phyloP scores from a whole-genome alignment of 2,329 filamentous ascomycete species.

The Knoxdaviesia capensis region DNA sequence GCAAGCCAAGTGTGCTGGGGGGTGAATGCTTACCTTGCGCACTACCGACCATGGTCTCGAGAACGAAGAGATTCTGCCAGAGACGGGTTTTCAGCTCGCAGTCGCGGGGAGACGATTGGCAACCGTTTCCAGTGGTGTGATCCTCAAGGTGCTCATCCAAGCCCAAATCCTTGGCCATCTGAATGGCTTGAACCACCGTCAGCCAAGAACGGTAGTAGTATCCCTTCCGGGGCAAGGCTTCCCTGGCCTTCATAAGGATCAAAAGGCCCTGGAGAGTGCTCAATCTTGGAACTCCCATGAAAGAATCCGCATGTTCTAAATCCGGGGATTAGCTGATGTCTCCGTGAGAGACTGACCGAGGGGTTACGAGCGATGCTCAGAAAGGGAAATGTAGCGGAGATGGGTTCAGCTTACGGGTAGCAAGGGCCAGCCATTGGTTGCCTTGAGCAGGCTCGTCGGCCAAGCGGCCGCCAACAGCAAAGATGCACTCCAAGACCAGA shows the following conservation, averaged over 20 bases:
- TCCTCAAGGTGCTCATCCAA: conserved; percentile 70
- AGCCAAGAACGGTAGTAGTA: conserved; percentile 98
- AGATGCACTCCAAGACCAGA: conserved; percentile 72
- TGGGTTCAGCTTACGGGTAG: conserved; percentile 62
- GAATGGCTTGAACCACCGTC: conserved; percentile 74
- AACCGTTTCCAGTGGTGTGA: conserved; percentile 52
- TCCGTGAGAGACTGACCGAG: too few relatives aligned
- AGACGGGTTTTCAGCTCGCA: conserved; percentile 71
- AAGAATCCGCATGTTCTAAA: conserved; percentile 71
- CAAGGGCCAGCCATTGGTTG: conserved; percentile 82
- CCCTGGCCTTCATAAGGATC: conserved; percentile 74
- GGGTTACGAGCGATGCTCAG: too few relatives aligned
- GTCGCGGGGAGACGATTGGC: conserved; percentile 48
- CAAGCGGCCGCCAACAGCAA: conserved; percentile 70
- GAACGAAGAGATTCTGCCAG: conserved; percentile 74
- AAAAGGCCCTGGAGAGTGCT: conserved; percentile 84
- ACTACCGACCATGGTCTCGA: conserved; percentile 83
- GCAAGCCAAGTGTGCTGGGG: too few relatives aligned
- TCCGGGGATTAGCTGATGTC: too few relatives aligned
- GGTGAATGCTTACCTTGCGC: conserved; percentile 54
- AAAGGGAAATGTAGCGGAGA: neutral
- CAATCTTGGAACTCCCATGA: conserved; percentile 76
- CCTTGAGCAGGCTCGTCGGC: conserved; percentile 70
- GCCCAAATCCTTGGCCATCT: conserved; percentile 83
- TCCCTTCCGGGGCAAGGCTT: conserved; percentile 78